Base-by-base conservation (phyloP, 2,329 filamentous ascomycete genomes). In the Aspergillus eucalypticola region DNA sequence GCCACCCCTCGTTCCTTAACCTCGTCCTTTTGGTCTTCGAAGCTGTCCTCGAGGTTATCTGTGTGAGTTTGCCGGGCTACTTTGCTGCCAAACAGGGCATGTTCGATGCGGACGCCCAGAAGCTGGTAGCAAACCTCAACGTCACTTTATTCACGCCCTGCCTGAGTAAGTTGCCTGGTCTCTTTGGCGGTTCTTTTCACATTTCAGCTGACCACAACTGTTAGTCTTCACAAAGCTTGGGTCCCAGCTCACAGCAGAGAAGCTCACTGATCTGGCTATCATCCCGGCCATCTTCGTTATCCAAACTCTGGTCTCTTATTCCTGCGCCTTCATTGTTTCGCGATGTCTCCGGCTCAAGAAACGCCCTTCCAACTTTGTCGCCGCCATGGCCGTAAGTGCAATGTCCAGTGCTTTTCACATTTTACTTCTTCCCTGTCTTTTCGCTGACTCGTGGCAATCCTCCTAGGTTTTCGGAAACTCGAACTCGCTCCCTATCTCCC, bases 81-180 rank as follows among this genome's bases (percentile, higher is more conserved):
- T 89, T 99, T 64, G 88, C 97, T 56, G 95, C 95, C 11, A 84
- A 90, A 41, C 84, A 92, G 69, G 95, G 95, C 74, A 90, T 96
- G 79, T 98, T 99, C 77, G 92, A 96, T 77, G 92, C 91, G 64
- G 92, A 96, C 54, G 91, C 93, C 75, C 95, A 99, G 76, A 98
- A 97, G 78, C 96, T 99, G 73, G 83, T 97, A 54, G 94, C 95
- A 56, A 97, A 99, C 73, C 83, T 99, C 67, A 99, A 99, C 76
- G 92, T 97, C 60, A 91, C 90, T 80, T 84, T 99, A 44, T 99
- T 99, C 78, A 99, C 95, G 29, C 95, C 95, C 66, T 98, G 95
- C 76, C 87, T 99, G 65, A 96, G 91, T 96, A 87, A 63, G 88
- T 78, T 10, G 29, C 10, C 52, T 4, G 41, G 3, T 29, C 21